phyloP scores from a whole-genome alignment of 306 rosid species.

The Rosa rugosa region DNA sequence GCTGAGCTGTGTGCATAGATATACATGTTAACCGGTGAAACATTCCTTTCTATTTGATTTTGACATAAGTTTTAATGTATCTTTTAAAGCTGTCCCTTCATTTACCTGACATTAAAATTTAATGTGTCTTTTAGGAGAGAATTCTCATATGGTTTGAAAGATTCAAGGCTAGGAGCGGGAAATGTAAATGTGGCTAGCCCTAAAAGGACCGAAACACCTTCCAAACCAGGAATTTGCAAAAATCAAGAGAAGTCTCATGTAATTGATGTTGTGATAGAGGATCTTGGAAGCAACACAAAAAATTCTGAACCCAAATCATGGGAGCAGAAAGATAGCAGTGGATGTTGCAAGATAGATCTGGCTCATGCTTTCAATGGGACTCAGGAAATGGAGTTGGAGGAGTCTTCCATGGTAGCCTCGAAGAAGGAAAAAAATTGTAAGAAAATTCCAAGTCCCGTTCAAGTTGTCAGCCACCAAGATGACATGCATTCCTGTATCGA shows the following conservation, averaged over 20 bases:
- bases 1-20: neutral
- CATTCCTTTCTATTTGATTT: neutral
- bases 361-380: slow-evolving; percentile 25
- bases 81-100: neutral
- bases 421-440: slow-evolving; percentile 22
- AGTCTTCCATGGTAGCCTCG: slow-evolving; percentile 26
- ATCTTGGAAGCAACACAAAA: slow-evolving; percentile 18
- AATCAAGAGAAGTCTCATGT: slow-evolving; percentile 13
- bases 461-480: slow-evolving; percentile 30
- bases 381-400: slow-evolving; percentile 28
- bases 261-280: slow-evolving; percentile 26
- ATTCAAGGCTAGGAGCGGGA: slow-evolving; percentile 29
- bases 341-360: slow-evolving; percentile 16
- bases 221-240: slow-evolving; percentile 16
- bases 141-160: slow-evolving; percentile 35
- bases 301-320: slow-evolving; percentile 16
- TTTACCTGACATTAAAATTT: neutral
- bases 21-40: too few relatives aligned
- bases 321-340: slow-evolving; percentile 31
- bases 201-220: slow-evolving; percentile 21
- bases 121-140: slow-evolving; percentile 34
- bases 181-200: slow-evolving; percentile 21
- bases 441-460: slow-evolving; percentile 17
- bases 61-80: neutral
- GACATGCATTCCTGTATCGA: slow-evolving; percentile 17